Percentiles rank a stretch among this genome's conserved stretches.
phyloP scores from a whole-genome alignment of 352 stramenopile species.

The Phytophthora citrophthora region DNA sequence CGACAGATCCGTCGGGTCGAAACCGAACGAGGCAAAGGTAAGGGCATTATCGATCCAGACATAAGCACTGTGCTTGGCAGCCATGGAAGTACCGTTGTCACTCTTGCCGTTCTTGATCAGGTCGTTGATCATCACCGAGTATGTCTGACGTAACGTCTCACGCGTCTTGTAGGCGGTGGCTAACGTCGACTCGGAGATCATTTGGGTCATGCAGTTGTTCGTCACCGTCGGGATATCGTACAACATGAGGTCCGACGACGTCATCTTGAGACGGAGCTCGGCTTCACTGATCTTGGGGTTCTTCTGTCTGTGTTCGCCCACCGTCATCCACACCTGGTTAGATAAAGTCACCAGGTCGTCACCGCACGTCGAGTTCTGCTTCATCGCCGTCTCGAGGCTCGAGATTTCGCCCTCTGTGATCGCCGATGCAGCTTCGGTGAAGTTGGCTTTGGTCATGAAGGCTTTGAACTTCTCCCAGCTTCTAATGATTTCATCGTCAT shows the following conservation, averaged over 20 bases:
- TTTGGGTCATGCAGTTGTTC: constrained; percentile 39
- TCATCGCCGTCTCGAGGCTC: constrained; percentile 35
- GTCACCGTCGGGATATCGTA: constrained; percentile 52
- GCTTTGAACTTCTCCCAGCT: constrained; percentile 14
- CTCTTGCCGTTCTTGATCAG: constrained; percentile 39
- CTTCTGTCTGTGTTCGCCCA: constrained; percentile 39
- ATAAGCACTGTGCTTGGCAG: constrained; percentile 32
- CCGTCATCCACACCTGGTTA: constrained; percentile 37
- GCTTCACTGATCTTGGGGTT: constrained; percentile 32
- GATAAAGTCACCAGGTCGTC: constrained; percentile 38
- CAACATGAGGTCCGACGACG: constrained; percentile 48
- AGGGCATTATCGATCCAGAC: constrained; percentile 43
- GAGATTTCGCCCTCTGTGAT: constrained; percentile 17
- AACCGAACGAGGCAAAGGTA: constrained; percentile 33
- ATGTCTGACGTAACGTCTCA: constrained; percentile 50
- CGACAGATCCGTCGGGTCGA: constrained; percentile 46
- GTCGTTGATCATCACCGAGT: constrained; percentile 45
- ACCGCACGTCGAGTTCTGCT: constrained; percentile 41
- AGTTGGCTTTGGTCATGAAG: constrained; percentile 21
- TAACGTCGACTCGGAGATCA: constrained; percentile 20
- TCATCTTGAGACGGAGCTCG: constrained; percentile 43
- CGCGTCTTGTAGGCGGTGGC: constrained; percentile 37
- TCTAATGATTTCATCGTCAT: constrained; percentile 12
- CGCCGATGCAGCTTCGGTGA: constrained; percentile 13
- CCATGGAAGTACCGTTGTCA: constrained; percentile 35